Conservation (phyloP, 345 rosid species). For the Zanthoxylum bungeanum region DNA sequence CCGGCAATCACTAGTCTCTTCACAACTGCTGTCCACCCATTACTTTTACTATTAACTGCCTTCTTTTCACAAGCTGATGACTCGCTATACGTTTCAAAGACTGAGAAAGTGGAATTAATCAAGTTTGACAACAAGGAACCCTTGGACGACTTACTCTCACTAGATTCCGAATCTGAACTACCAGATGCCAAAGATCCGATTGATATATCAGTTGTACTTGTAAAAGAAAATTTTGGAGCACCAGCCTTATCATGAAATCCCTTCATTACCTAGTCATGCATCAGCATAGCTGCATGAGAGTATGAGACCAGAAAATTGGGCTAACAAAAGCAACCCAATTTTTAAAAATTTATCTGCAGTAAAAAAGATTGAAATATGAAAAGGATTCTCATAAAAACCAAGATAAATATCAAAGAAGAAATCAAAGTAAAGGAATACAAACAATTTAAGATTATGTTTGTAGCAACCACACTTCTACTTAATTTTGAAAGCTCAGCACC, state of each 20-base stretch:
- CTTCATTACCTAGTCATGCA: slow-evolving; percentile 67
- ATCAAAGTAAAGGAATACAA: neutral
- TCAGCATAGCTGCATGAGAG: no score
- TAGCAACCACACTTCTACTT: neutral
- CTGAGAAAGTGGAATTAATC: slow-evolving; percentile 65
- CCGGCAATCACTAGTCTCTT: slow-evolving; percentile 67
- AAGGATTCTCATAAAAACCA: neutral
- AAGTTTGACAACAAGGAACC: slow-evolving; percentile 57
- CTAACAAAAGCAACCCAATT: slow-evolving; percentile 24
- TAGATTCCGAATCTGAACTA: slow-evolving; percentile 48
- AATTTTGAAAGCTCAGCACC: neutral
- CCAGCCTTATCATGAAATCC: slow-evolving; percentile 52
- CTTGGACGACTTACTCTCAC: slow-evolving; percentile 40
- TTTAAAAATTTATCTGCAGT: slow-evolving; percentile 21
- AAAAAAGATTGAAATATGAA: neutral
- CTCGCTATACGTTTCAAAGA: slow-evolving; percentile 48
- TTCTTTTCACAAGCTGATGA: slow-evolving; percentile 45
- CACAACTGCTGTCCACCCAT: slow-evolving; percentile 74
- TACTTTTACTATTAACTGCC: slow-evolving; percentile 31
- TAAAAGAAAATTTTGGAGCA: slow-evolving; percentile 44
- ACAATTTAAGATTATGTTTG: neutral
- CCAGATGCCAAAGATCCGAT: slow-evolving; percentile 40
- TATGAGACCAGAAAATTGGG: no score
- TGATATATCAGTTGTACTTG: slow-evolving; percentile 30
- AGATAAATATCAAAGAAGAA: neutral